A percentile compares a stretch with the other conserved stretches of the same genome.
phyloP scores from a whole-genome alignment of 2,329 filamentous ascomycete genomes.

The Fusarium beomiforme region DNA sequence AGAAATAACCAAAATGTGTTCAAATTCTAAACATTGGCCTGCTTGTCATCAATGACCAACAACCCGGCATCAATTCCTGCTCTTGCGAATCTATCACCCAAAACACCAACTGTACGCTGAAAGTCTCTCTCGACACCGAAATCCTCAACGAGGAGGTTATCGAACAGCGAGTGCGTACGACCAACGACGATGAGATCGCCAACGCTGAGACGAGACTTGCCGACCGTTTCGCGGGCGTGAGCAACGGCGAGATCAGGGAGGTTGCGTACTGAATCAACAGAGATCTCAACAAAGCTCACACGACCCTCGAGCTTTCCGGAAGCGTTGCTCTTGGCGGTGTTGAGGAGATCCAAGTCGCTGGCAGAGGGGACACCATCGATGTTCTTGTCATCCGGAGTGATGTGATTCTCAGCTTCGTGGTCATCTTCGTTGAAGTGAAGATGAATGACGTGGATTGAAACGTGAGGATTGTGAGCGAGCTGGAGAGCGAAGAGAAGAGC shows the following conservation, averaged over 20 bases:
- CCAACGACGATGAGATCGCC: conserved; percentile 43
- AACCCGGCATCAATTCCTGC: conserved; percentile 45
- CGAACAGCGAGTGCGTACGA: conserved; percentile 31
- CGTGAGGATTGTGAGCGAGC: conserved; percentile 79
- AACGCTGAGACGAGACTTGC: conserved; percentile 37
- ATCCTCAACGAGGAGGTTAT: conserved; percentile 26
- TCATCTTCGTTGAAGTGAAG: conserved; percentile 41
- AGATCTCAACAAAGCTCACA: conserved; percentile 36
- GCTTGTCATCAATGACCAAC: conserved; percentile 41
- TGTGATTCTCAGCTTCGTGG: conserved; percentile 7
- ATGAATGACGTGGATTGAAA: conserved; percentile 79
- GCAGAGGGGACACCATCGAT: conserved; percentile 22
- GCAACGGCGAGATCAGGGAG: conserved; percentile 40
- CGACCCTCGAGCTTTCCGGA: conserved; percentile 28
- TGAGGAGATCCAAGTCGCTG: conserved; percentile 44
- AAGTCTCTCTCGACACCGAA: conserved; percentile 42
- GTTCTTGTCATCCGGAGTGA: conserved; percentile 7
- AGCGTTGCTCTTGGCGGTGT: conserved; percentile 34
- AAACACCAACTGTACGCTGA: conserved; percentile 41
- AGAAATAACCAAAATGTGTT: too few relatives aligned
- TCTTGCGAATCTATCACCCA: conserved; percentile 40
- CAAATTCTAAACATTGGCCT: not conserved
- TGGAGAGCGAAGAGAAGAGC: conserved; percentile 86
- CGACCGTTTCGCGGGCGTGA: conserved; percentile 33
- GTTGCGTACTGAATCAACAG: conserved; percentile 37